Conservation (phyloP, 257 asterid genomes). For the Nicotiana knightiana region DNA sequence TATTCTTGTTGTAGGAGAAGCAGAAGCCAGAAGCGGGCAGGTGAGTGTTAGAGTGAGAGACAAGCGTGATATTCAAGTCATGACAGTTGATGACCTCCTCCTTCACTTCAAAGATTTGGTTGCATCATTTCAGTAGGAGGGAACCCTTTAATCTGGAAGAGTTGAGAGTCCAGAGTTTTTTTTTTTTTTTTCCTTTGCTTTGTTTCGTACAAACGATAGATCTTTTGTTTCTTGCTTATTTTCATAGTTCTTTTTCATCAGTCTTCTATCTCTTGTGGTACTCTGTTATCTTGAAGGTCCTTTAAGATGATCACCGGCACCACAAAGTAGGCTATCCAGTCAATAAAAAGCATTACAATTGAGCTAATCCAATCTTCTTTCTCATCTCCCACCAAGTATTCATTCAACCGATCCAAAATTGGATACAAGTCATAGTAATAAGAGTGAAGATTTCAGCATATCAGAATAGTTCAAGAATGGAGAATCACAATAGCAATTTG, state of each 20-base stretch:
- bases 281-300: conserved; percentile 26
- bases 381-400: no score
- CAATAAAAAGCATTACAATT: conserved; percentile 28
- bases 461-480: no score
- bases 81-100: conserved; percentile 56
- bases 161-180: not conserved
- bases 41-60: conserved; percentile 80
- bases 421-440: no score
- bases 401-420: no score
- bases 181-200: not conserved
- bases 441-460: no score
- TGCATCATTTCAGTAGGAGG: conserved; percentile 49
- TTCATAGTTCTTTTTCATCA: not conserved
- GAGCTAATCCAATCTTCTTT: no score
- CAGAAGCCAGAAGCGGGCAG: conserved; percentile 70
- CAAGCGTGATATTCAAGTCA: conserved; percentile 29
- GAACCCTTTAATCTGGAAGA: not conserved
- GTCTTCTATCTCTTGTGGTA: conserved; percentile 12
- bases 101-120: conserved; percentile 46
- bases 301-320: conserved; percentile 35
- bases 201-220: not conserved
- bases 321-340: conserved; percentile 53
- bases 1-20: conserved; percentile 90
- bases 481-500: not conserved
- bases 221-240: not conserved